Evolutionary conservation across 768 basidiomycete species (phyloP), one percentile per base, ranked within the genome.

Genomic region (Termitomyces sp.): DNA sequence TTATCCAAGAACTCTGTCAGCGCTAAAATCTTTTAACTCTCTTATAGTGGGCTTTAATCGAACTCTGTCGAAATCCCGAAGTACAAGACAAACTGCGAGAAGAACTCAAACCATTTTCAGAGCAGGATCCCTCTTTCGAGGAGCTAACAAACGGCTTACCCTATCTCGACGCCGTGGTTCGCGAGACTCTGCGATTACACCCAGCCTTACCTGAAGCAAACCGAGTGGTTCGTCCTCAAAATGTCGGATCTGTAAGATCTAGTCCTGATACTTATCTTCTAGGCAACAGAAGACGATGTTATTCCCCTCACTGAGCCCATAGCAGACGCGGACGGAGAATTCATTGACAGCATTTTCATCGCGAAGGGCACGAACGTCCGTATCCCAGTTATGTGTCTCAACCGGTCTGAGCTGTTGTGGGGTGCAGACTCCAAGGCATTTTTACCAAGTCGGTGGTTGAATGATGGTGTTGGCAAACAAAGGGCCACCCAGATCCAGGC

Each of bases 351-450:
- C 13, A 62, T 80, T 22, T 59, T 57, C 14, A 66, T 81, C n/a
- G 58, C 78, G 1, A 72, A 74, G 54, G 79, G 77, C 22, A 72
- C 75, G 1, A 49, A 61, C 5, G 60, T 83, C 14, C 67, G 68
- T 6, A 63, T 78, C 5, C 74, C 79, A 0, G 69, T 80, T 45
- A 61, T 65, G 20, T 64, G 63, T 48, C 69, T 83, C 32, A 81
- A 83, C 62, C 62, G 68, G 13, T 73, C 75, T 4, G 63, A 67
- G 24, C 65, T 58, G 3, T 59, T 78, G 24, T 83, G 80, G 76
- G 82, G 83, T 6, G 51, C 68, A 1, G 74, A 77, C 42, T 76
- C 78, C n/a, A 71, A 65, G 28, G 67, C 72, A 42, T 81, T 80
- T 63, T 67, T 68, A 6, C 80, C 79, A 1, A 71, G 73, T 44